Evolutionary conservation across 208 protist species (phyloP).

Genomic region (Crithidia brevicula): DNA sequence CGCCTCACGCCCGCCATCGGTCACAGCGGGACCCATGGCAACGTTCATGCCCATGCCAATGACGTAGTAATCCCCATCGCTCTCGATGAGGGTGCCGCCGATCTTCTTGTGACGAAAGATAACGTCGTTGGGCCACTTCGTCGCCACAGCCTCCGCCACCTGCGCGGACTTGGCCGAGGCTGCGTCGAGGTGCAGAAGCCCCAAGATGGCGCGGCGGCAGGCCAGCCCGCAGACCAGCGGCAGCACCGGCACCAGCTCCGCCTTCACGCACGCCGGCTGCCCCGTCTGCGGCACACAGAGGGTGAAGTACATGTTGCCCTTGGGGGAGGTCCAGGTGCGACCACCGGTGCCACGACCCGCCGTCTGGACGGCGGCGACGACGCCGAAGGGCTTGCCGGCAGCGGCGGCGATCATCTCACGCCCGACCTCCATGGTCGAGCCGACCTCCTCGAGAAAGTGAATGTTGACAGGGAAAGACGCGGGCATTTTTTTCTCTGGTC

Average conservation of each 20-base stretch:
- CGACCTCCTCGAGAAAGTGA: slow-evolving; percentile 45
- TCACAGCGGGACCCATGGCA: slow-evolving; percentile 41
- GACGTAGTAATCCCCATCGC: slow-evolving; percentile 34
- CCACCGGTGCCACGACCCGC: slow-evolving; percentile 61
- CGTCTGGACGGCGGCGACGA: slow-evolving; percentile 56
- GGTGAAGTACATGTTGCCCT: slow-evolving; percentile 81
- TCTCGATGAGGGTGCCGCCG: slow-evolving; percentile 68
- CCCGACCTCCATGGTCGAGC: slow-evolving; percentile 70
- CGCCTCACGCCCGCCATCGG: slow-evolving; percentile 50
- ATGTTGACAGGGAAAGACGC: slow-evolving; percentile 32
- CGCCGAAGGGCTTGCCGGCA: slow-evolving; percentile 41
- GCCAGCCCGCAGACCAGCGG: slow-evolving; percentile 64
- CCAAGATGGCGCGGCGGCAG: slow-evolving; percentile 43
- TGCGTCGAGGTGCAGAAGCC: slow-evolving; percentile 31
- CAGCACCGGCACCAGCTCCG: slow-evolving; percentile 53
- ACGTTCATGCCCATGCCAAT: slow-evolving; percentile 83
- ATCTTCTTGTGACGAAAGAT: slow-evolving; percentile 68
- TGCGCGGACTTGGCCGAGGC: slow-evolving; percentile 1
- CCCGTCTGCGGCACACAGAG: slow-evolving; percentile 45
- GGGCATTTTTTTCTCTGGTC: slow-evolving; percentile 2
- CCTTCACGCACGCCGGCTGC: slow-evolving; percentile 17
- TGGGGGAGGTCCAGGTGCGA: slow-evolving; percentile 66
- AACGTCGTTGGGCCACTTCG: slow-evolving; percentile 88
- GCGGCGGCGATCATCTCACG: slow-evolving; percentile 34
- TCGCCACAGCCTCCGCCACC: slow-evolving; percentile 18